Evolutionary conservation across 768 basidiomycete species (phyloP).

Genomic region (Symmetrospora coprosmae): DNA sequence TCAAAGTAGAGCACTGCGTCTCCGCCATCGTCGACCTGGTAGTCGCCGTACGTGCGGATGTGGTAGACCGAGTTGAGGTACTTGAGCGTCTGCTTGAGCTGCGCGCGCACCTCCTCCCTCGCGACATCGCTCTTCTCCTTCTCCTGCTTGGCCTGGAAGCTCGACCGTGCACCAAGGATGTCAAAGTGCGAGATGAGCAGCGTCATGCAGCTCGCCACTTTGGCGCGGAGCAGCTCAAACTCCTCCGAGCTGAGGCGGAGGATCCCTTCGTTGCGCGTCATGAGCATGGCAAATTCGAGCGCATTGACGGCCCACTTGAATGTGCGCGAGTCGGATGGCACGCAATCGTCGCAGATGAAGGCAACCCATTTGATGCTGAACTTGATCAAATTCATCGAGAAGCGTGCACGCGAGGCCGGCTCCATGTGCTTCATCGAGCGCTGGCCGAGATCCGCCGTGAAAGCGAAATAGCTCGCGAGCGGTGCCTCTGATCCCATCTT

Average conservation of each 20-base stretch:
- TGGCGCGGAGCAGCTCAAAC: slow-evolving; percentile 75
- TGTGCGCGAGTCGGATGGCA: slow-evolving; percentile 83
- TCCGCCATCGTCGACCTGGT: too few species aligned
- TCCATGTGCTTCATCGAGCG: slow-evolving; percentile 84
- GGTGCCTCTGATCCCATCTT: slow-evolving; percentile 37
- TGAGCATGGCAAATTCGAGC: slow-evolving; percentile 74
- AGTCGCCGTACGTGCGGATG: not conserved
- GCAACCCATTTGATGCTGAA: slow-evolving; percentile 95
- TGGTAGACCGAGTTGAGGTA: slow-evolving; percentile 21
- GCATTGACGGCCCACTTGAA: slow-evolving; percentile 98
- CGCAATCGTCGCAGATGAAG: slow-evolving; percentile 96
- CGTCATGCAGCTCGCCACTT: slow-evolving; percentile 90
- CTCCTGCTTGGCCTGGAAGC: slow-evolving; percentile 71
- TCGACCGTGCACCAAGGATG: slow-evolving; percentile 85
- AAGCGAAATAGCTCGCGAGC: slow-evolving; percentile 83
- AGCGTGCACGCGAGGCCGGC: slow-evolving; percentile 50
- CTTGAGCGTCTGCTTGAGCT: slow-evolving; percentile 26
- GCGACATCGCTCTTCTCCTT: slow-evolving; percentile 64
- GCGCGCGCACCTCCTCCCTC: slow-evolving; percentile 30
- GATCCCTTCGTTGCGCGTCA: slow-evolving; percentile 77
- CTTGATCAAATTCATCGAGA: slow-evolving; percentile 68
- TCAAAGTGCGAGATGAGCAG: slow-evolving; percentile 95
- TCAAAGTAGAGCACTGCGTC: slow-evolving; percentile 19
- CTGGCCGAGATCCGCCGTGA: slow-evolving; percentile 89
- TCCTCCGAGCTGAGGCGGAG: slow-evolving; percentile 73